These are phyloP conservation scores for Aurantiochytrium sp. DNA, from an alignment of 108 stramenopile species.

Conservation along the genomic window DNA sequence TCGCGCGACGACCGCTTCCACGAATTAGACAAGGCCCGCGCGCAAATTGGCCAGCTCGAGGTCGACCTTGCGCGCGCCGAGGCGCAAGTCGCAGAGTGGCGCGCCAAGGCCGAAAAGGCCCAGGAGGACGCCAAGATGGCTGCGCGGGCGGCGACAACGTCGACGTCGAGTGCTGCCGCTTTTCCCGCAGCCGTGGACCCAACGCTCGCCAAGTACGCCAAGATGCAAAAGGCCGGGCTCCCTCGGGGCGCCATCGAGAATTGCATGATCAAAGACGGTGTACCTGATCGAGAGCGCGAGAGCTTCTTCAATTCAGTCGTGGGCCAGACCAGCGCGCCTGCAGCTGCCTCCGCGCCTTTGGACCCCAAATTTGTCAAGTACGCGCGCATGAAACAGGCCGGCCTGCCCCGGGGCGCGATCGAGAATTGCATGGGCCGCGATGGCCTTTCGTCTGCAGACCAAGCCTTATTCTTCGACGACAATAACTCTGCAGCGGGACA, in stretches of 20 bases:
- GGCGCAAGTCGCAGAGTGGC: background rate
- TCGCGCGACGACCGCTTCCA: background rate
- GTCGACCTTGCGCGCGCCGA: background rate
- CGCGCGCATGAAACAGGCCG: background rate
- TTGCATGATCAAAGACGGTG: background rate
- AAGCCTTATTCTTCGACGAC: background rate
- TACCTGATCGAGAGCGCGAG: background rate
- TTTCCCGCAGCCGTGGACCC: background rate
- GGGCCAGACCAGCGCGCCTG: background rate
- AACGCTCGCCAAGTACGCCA: background rate
- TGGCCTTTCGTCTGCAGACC: background rate
- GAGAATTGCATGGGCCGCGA: background rate
- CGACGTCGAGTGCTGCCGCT: too few species aligned
- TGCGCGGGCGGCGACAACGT: too few species aligned
- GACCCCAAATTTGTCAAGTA: conserved; percentile 20
- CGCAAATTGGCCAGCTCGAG: background rate
- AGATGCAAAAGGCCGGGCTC: background rate
- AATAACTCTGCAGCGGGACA: too few species aligned
- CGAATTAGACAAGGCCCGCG: background rate
- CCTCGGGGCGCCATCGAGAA: background rate
- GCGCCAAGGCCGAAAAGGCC: background rate
- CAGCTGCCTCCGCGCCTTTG: background rate
- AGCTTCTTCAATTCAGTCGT: background rate
- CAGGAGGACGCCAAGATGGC: background rate
- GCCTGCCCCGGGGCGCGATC: background rate